phyloP scores from a whole-genome alignment of 129 eudicot genomes.

The Flaveria ramosissima region DNA sequence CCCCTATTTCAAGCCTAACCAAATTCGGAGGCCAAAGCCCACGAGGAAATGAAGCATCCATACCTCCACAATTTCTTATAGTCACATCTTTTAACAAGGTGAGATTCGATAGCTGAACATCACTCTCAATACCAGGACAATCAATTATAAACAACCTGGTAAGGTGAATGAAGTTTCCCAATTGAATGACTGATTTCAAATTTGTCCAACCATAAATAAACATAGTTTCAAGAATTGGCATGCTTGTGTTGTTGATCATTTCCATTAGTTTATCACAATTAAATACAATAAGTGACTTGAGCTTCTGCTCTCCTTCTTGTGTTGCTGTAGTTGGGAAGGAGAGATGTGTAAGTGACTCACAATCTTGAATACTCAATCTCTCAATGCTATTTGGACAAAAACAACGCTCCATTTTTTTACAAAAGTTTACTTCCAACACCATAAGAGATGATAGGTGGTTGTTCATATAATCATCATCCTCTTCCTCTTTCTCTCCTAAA shows the following conservation, averaged over 20 bases:
- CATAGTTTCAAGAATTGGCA: not conserved
- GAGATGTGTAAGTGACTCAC: not conserved
- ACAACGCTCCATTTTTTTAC: not conserved
- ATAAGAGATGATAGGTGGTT: constrained; percentile 4
- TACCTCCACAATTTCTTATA: not conserved
- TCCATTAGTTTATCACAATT: not conserved
- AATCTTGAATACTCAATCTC: fast-evolving
- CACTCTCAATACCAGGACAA: not conserved
- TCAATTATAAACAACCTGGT: fast-evolving
- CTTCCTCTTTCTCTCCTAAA: constrained; percentile 22
- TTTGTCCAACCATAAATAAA: not conserved
- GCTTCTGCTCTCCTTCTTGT: not conserved
- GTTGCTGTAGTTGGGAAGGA: not conserved
- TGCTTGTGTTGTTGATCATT: not conserved
- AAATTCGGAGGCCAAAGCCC: constrained; percentile 19
- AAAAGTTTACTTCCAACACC: fast-evolving
- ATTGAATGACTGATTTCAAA: constrained; percentile 2
- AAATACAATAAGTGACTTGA: not conserved
- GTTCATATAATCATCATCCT: not conserved
- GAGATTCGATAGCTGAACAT: not conserved
- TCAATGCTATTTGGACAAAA: constrained; percentile 6
- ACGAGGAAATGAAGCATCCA: constrained; percentile 9
- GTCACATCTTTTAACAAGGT: not conserved
- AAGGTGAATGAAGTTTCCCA: constrained; percentile 1
- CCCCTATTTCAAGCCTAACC: not conserved